Base-by-base conservation (phyloP, 2,329 filamentous ascomycete genomes). In the Tolypocladium endophyticum region DNA sequence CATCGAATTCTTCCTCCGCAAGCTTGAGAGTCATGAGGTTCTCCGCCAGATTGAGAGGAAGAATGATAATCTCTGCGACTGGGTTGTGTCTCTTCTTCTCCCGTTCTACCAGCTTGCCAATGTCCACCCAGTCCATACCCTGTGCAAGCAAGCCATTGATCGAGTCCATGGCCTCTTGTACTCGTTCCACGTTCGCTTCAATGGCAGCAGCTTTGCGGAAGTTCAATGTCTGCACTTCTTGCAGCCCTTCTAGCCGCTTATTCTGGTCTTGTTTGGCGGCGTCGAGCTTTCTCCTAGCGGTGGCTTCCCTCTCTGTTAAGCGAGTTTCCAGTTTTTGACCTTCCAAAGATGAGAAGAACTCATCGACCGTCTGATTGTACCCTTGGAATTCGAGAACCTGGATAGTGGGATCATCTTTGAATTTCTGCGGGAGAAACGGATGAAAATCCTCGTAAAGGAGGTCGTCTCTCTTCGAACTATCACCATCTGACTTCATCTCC, bases 81-180 rank as follows among this genome's bases (percentile, higher is more conserved):
- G 90, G 85, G 64, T 99, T 99, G 35, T 85, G 81, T 56, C 87
- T 81, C 62, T 80, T 85, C 71, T 95, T 89, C 71, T 97, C 93
- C 64, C 91, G 84, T 70, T 96, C 91, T 58, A 99, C 89, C 62
- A 99, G 76, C 61, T 88, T 89, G 12, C 84, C 90, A 67, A 97
- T 92, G 64, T 97, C 89, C 14, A 91, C 86, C 94, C 94, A 99
- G 67, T 99, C 94, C 92, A 97, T 97, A 14, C 93, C 93, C 69
- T 96, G 91, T 6, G 85, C 85, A 61, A 99, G 85, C n/a, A 97
- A 77, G 0, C 90, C 90, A 71, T 96, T 97, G 58, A 99, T 87
- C 4, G 94, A 92, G 70, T 92, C 90, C 71, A 92, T 92, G 5
- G 91, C 92, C 74, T 97, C 94, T 70, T 96, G 89, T 0, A 97